These are phyloP conservation scores for Fusarium pseudonygamai DNA, from an alignment of 2,329 filamentous ascomycete species.

Conservation along the genomic window DNA sequence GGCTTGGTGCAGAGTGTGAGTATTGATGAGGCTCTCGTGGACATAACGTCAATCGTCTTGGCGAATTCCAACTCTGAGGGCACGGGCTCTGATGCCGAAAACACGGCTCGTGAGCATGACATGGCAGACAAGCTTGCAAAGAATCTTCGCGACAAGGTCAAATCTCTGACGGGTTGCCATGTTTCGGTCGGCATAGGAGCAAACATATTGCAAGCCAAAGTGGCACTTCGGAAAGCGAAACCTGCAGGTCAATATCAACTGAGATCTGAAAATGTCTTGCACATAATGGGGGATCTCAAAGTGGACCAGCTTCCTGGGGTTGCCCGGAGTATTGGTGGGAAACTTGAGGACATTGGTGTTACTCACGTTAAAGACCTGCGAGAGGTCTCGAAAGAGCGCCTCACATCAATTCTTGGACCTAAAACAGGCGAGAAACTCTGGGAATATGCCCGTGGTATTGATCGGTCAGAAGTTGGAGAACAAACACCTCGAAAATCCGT, in stretches of 20 bases:
- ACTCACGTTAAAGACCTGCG: constrained; percentile 86
- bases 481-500: constrained; percentile 90
- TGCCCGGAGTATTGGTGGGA: constrained; percentile 87
- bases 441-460: constrained; percentile 90
- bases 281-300: constrained; percentile 78
- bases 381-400: constrained; percentile 76
- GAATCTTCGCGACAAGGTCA: constrained; percentile 73
- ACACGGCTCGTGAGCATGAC: constrained; percentile 79
- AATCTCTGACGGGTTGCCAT: constrained; percentile 79
- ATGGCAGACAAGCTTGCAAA: constrained; percentile 76
- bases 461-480: constrained; percentile 85
- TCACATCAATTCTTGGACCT: constrained; percentile 79
- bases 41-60: constrained; percentile 78
- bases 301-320: constrained; percentile 90
- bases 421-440: constrained; percentile 93
- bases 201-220: constrained; percentile 91
- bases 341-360: constrained; percentile 87
- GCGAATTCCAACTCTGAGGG: constrained; percentile 73
- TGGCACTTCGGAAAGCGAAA: constrained; percentile 90
- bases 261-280: constrained; percentile 79
- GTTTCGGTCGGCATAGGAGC: constrained; percentile 93
- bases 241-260: constrained; percentile 93
- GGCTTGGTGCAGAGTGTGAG: constrained; percentile 95
- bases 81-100: constrained; percentile 69
- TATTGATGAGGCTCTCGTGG: constrained; percentile 92